Evolutionary conservation across 208 protist species (phyloP).

Genomic region (Crithidia fasciculata): DNA sequence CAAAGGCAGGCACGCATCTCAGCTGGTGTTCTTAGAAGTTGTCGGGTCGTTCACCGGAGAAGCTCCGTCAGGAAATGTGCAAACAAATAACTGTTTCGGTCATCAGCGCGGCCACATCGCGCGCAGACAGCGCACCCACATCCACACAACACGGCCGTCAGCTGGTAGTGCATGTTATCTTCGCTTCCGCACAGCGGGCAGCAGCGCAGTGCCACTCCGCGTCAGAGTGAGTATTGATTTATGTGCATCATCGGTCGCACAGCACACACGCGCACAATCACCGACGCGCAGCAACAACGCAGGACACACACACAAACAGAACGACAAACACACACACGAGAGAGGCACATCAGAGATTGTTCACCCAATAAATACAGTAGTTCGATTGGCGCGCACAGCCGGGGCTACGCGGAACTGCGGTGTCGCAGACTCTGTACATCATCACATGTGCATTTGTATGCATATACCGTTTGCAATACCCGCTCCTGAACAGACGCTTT

Average conservation of each 20-base stretch:
- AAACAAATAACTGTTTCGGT: conserved; percentile 27
- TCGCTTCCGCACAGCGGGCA: conserved; percentile 41
- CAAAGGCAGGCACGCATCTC: conserved; percentile 3
- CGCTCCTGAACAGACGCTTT: too few relatives aligned
- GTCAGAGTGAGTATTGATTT: conserved; percentile 63
- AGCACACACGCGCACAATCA: background rate
- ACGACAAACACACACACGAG: too few relatives aligned
- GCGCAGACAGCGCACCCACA: background rate
- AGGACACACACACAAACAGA: too few relatives aligned
- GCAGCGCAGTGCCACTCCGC: conserved; percentile 21
- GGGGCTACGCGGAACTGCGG: too few relatives aligned
- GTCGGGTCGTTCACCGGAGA: conserved; percentile 13
- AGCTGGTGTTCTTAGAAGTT: conserved; percentile 18
- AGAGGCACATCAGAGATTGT: too few relatives aligned
- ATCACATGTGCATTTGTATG: too few relatives aligned
- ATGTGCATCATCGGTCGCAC: conserved; percentile 37
- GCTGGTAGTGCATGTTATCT: conserved; percentile 66
- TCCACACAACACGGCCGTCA: conserved; percentile 17
- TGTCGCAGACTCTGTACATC: too few relatives aligned
- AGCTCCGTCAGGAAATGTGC: conserved; percentile 28
- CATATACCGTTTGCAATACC: too few relatives aligned
- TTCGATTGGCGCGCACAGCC: too few relatives aligned
- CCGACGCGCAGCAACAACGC: too few relatives aligned
- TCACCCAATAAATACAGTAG: too few relatives aligned
- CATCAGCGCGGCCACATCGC: conserved; percentile 17